phyloP scores from a whole-genome alignment of 306 rosid species.

The Lathyrus aphaca region DNA sequence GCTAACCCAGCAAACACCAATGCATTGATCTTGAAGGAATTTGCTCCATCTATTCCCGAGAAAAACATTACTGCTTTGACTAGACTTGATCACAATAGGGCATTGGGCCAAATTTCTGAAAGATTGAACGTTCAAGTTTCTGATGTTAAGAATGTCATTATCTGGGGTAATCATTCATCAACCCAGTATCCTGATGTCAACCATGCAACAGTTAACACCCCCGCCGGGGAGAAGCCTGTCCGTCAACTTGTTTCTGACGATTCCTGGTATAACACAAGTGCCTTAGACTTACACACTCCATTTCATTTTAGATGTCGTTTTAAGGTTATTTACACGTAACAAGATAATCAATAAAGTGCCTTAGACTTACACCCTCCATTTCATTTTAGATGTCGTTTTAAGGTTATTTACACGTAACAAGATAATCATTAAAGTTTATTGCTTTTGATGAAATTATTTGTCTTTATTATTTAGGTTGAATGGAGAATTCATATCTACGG shows the following conservation, averaged over 20 bases:
- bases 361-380: neutral
- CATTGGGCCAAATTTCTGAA: conserved; percentile 96
- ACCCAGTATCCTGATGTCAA: conserved; percentile 95
- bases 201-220: conserved; percentile 85
- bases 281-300: neutral
- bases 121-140: conserved; percentile 80
- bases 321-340: neutral
- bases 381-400: too few species aligned
- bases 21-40: conserved; percentile 97
- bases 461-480: conserved; percentile 62
- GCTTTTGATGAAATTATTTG: neutral
- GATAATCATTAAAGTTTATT: too few species aligned
- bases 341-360: neutral
- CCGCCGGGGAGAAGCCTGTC: conserved; percentile 78
- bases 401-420: too few species aligned
- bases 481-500: conserved; percentile 85
- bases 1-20: conserved; percentile 99
- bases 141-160: conserved; percentile 85
- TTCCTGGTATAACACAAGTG: conserved; percentile 60
- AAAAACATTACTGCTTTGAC: conserved; percentile 87
- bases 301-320: neutral
- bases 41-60: conserved; percentile 94
- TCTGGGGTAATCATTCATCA: conserved; percentile 99
- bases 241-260: conserved; percentile 82
- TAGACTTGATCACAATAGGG: conserved; percentile 96